Evolutionary conservation across 768 basidiomycete species (phyloP).

Genomic region (Pulveroboletus sp.): DNA sequence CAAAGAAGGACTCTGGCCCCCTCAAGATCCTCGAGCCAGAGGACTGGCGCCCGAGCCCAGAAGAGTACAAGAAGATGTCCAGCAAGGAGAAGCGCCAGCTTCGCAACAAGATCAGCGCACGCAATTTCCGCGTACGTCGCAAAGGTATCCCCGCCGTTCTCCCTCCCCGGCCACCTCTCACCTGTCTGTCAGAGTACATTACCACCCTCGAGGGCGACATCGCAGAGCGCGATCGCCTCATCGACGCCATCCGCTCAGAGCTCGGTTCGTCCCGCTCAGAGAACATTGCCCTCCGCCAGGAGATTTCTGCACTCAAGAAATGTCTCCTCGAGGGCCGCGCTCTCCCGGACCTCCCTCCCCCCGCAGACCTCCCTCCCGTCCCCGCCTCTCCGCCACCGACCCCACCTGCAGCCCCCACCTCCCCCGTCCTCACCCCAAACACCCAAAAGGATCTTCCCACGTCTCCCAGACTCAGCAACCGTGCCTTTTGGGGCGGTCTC

Average conservation of each 20-base stretch:
- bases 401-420: slow-evolving; percentile 15
- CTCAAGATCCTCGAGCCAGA: slow-evolving; percentile 41
- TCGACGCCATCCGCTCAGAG: slow-evolving; percentile 82
- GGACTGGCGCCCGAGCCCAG: slow-evolving; percentile 84
- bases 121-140: slow-evolving; percentile 91
- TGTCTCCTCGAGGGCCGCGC: slow-evolving; percentile 67
- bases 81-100: slow-evolving; percentile 96
- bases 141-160: slow-evolving; percentile 57
- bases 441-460: slow-evolving; percentile 74
- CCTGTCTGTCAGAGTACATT: slow-evolving; percentile 70
- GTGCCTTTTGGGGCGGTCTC: slow-evolving; percentile 80
- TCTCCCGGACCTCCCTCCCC: slow-evolving; percentile 43
- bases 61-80: slow-evolving; percentile 93
- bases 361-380: slow-evolving; percentile 36
- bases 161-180: not conserved
- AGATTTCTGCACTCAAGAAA: slow-evolving; percentile 70
- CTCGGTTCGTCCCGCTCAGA: slow-evolving; percentile 76
- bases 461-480: slow-evolving; percentile 48
- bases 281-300: slow-evolving; percentile 77
- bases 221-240: slow-evolving; percentile 84
- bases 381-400: slow-evolving; percentile 41
- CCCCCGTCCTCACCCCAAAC: slow-evolving; percentile 55
- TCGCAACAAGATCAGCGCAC: slow-evolving; percentile 92
- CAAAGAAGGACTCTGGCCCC: slow-evolving; percentile 27
- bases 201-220: slow-evolving; percentile 91